These are phyloP conservation scores for Fusarium kyushuense DNA, from an alignment of 2,329 filamentous ascomycete species.

Conservation along the genomic window DNA sequence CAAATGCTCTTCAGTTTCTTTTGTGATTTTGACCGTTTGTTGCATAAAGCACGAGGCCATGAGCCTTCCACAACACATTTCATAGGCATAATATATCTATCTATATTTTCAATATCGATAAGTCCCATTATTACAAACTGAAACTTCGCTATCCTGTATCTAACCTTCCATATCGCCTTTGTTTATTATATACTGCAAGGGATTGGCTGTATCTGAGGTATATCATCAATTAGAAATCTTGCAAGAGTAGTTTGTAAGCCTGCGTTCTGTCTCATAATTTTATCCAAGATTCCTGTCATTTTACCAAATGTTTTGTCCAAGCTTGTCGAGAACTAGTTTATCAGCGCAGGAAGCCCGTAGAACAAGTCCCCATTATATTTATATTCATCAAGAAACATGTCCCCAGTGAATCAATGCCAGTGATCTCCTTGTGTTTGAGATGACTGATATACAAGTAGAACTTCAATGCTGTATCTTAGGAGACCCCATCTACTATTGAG, in stretches of 20 bases:
- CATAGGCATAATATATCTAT: slow-evolving; percentile 7
- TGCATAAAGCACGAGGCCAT: neutral
- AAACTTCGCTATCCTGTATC: neutral
- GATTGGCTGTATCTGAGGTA: no score
- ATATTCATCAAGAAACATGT: no score
- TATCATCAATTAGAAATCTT: neutral
- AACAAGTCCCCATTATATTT: no score
- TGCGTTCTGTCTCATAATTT: neutral
- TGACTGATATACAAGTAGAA: no score
- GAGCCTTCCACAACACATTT: neutral
- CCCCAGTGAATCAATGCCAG: no score
- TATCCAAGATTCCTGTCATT: neutral
- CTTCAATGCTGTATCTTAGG: neutral
- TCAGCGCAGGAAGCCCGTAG: neutral
- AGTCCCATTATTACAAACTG: neutral
- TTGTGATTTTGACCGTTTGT: slow-evolving; percentile 7
- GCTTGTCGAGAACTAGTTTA: neutral
- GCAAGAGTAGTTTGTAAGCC: neutral
- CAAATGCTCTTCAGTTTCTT: slow-evolving; percentile 17
- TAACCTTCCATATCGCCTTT: neutral
- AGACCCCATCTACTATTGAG: neutral
- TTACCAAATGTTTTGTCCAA: neutral
- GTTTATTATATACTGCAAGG: neutral
- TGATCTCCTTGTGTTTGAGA: neutral
- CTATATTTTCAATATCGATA: neutral